phyloP scores from a whole-genome alignment of 2,329 filamentous ascomycete genomes.

The Ophiognomonia clavigignenti-juglandacearum region DNA sequence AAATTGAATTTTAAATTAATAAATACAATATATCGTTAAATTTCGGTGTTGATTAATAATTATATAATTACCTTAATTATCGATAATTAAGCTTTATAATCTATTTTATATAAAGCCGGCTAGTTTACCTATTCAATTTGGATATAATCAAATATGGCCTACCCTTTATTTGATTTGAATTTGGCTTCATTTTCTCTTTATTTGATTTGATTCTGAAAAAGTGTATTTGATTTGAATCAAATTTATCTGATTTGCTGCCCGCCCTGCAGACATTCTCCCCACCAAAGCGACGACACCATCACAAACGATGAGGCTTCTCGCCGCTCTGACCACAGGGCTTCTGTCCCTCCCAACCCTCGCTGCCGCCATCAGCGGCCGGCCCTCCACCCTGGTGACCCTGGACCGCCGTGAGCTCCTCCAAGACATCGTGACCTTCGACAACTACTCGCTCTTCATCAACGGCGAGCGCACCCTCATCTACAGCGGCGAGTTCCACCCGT shows the following conservation, averaged over 20 bases:
- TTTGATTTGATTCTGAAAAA: no score
- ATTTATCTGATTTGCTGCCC: neutral
- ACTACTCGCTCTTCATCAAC: slow-evolving; percentile 59
- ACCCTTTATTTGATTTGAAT: no score
- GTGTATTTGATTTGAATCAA: no score
- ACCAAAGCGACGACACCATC: neutral
- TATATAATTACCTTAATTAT: no score
- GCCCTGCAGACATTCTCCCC: neutral
- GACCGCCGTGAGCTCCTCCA: slow-evolving; percentile 15
- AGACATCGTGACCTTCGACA: slow-evolving; percentile 56
- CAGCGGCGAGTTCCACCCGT: slow-evolving; percentile 65
- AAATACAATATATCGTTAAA: no score
- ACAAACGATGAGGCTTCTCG: slow-evolving; percentile 11
- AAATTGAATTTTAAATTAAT: no score
- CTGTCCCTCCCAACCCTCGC: slow-evolving; percentile 1
- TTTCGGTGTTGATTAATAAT: no score
- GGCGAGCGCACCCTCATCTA: slow-evolving; percentile 65
- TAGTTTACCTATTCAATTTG: no score
- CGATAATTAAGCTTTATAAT: no score
- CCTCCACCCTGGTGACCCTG: slow-evolving; percentile 3
- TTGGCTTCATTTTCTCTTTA: no score
- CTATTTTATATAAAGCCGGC: no score
- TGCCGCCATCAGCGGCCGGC: slow-evolving; percentile 10
- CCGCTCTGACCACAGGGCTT: slow-evolving; percentile 6
- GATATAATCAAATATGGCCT: no score